Conservation (phyloP, 2,329 filamentous ascomycete genomes). For the Pseudopyricularia cyperi region DNA sequence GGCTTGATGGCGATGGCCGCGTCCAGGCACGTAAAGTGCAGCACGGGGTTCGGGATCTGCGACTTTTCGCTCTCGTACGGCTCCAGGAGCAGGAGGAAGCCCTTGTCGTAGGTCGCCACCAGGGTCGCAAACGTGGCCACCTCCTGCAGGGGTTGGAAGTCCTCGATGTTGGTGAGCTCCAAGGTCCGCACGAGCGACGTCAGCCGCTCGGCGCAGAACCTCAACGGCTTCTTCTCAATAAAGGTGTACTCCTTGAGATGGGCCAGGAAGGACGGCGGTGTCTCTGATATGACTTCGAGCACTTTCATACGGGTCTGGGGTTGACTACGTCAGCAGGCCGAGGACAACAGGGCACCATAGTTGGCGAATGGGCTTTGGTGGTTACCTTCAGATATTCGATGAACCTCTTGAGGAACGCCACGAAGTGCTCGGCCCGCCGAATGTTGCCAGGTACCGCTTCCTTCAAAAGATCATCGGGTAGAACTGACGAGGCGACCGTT, state of each 20-base stretch:
- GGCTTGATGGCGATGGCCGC: constrained; percentile 97
- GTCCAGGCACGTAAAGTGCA: constrained; percentile 94
- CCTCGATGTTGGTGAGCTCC: constrained; percentile 94
- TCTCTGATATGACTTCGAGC: constrained; percentile 92
- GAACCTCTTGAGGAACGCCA: constrained; percentile 87
- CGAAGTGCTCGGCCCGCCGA: constrained; percentile 86
- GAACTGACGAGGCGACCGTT: constrained; percentile 29
- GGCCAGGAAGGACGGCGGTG: constrained; percentile 80
- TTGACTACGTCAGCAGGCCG: not conserved
- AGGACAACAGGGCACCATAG: not conserved
- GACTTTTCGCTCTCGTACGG: constrained; percentile 93
- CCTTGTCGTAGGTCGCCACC: constrained; percentile 92
- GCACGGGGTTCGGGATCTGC: constrained; percentile 88
- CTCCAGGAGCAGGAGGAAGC: constrained; percentile 91
- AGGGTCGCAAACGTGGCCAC: constrained; percentile 95
- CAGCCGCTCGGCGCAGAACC: constrained; percentile 88
- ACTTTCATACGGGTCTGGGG: constrained; percentile 96
- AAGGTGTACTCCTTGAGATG: constrained; percentile 94
- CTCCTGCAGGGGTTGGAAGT: constrained; percentile 92
- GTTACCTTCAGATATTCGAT: constrained; percentile 82
- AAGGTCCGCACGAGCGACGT: constrained; percentile 90
- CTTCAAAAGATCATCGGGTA: constrained; percentile 87
- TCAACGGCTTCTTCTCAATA: constrained; percentile 88
- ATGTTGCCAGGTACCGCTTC: constrained; percentile 97
- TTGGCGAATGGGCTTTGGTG: not conserved